Conservation (phyloP, 257 asterid genomes). For the Lycium barbarum region DNA sequence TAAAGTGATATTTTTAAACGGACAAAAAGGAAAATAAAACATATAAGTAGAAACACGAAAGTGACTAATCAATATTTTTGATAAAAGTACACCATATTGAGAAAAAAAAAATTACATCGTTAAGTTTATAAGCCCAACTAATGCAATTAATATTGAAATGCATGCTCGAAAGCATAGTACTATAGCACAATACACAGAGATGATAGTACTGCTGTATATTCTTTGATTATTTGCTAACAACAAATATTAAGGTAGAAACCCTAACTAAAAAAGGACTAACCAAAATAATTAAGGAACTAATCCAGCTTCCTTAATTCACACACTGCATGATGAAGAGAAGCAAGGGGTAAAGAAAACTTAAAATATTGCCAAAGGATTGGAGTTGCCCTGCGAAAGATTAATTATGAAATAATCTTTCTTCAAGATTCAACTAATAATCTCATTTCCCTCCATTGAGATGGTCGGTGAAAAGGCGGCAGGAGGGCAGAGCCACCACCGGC, state of each 20-base stretch:
- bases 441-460: neutral
- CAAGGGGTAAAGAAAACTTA: neutral
- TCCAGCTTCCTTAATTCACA: neutral
- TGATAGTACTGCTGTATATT: neutral
- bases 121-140: too few species aligned
- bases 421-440: conserved; percentile 8
- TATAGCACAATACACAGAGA: neutral
- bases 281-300: conserved; percentile 19
- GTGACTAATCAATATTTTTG: too few species aligned
- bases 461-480: neutral
- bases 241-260: neutral
- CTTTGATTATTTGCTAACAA: conserved; percentile 16
- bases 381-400: conserved; percentile 55
- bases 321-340: neutral
- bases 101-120: too few species aligned
- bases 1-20: too few species aligned
- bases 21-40: too few species aligned
- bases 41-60: too few species aligned
- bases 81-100: too few species aligned
- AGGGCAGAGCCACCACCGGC: neutral
- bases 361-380: conserved; percentile 58
- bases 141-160: neutral
- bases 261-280: neutral
- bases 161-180: neutral
- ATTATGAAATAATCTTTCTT: conserved; percentile 21